These are phyloP conservation scores for Tephrocybe sp. DNA, from an alignment of 768 basidiomycete genomes.

Conservation along the genomic window DNA sequence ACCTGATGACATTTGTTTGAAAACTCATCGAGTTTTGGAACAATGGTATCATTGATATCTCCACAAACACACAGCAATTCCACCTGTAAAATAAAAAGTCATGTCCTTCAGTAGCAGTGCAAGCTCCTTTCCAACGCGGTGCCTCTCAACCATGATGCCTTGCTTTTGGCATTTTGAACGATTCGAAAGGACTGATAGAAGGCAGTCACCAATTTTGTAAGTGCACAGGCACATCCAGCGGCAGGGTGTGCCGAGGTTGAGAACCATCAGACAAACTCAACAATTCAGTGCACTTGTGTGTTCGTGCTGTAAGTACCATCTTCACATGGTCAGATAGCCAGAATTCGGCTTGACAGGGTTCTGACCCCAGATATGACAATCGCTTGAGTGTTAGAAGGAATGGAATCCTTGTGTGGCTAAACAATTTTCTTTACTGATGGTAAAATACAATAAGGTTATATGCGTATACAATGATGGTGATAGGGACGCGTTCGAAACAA, in stretches of 20 bases:
- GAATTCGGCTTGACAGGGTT: no score
- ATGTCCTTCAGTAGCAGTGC: background rate
- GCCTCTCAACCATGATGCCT: background rate
- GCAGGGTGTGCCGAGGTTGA: background rate
- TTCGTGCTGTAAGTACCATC: background rate
- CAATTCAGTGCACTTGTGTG: background rate
- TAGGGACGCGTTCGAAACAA: background rate
- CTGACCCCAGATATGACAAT: background rate
- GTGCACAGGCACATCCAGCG: background rate
- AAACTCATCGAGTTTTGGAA: no score
- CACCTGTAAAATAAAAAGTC: background rate
- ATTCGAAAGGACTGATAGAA: background rate
- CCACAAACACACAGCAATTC: background rate
- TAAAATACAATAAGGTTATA: constrained; percentile 4
- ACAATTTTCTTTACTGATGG: background rate
- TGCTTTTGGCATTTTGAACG: no score
- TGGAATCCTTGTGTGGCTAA: background rate
- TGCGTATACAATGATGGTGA: background rate
- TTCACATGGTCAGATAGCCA: no score
- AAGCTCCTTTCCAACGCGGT: background rate
- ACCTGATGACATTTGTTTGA: no score
- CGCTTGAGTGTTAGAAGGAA: background rate
- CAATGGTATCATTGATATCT: no score
- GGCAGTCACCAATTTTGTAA: background rate
- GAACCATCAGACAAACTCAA: constrained; percentile 9